These are phyloP conservation scores for Pisolithus albus DNA, from an alignment of 768 basidiomycete genomes.

Conservation along the genomic window DNA sequence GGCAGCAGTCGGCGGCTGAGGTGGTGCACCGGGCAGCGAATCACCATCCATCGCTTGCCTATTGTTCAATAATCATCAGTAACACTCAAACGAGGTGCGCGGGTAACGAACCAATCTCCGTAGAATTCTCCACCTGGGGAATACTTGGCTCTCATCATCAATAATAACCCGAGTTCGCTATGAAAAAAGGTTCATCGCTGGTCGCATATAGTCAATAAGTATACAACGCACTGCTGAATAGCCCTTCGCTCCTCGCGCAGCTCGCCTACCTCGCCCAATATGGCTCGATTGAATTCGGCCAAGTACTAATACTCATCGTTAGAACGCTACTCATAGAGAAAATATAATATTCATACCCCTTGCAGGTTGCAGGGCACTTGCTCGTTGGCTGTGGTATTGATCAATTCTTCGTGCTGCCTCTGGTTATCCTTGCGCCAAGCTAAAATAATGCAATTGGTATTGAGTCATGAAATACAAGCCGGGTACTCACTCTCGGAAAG, in stretches of 20 bases:
- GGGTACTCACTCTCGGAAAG: constrained; percentile 1
- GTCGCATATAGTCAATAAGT: not conserved
- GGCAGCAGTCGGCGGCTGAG: constrained; percentile 39
- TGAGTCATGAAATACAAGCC: not conserved
- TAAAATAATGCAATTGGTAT: constrained; percentile 23
- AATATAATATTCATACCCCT: constrained; percentile 43
- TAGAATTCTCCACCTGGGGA: constrained; percentile 81
- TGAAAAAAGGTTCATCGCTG: constrained; percentile 2
- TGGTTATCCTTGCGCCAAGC: constrained; percentile 63
- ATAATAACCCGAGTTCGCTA: constrained; percentile 70
- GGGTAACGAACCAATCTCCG: constrained; percentile 55
- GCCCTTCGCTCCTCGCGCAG: constrained; percentile 72
- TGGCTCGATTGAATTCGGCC: constrained; percentile 79
- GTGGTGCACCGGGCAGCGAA: constrained; percentile 36
- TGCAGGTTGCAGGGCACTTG: constrained; percentile 82
- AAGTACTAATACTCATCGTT: constrained; percentile 49
- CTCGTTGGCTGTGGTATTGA: constrained; percentile 63
- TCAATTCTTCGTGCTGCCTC: constrained; percentile 59
- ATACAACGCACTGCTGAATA: constrained; percentile 62
- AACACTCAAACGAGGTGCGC: constrained; percentile 2
- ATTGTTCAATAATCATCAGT: not conserved
- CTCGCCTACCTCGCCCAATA: constrained; percentile 78
- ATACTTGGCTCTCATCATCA: constrained; percentile 68
- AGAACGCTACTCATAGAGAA: constrained; percentile 3
- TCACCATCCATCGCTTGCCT: constrained; percentile 40